Conservation (phyloP, 139 green algal species). For the Chlamydomonas sphaeroides region DNA sequence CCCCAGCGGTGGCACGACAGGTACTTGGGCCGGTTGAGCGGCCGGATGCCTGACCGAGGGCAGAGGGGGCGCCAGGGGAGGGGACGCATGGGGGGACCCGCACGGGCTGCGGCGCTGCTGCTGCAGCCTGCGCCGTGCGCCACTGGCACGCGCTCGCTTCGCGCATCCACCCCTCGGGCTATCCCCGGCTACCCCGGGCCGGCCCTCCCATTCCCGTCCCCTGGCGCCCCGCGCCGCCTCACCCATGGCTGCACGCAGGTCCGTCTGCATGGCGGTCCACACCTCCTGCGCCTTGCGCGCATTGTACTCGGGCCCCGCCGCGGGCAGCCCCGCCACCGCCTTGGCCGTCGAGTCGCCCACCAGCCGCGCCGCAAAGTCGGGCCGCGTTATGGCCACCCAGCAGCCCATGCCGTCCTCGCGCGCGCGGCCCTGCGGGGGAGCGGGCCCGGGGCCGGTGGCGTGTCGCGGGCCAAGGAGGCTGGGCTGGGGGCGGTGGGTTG, state of each 20-base stretch:
- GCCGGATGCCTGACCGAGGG: background rate
- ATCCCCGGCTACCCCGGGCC: too few relatives aligned
- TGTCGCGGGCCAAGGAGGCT: too few relatives aligned
- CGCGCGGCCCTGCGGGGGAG: slow-evolving; percentile 37
- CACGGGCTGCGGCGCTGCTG: too few relatives aligned
- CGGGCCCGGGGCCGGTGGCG: too few relatives aligned
- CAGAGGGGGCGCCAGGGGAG: too few relatives aligned
- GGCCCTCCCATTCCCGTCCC: too few relatives aligned
- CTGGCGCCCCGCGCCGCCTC: background rate
- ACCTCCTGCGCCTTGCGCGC: slow-evolving; percentile 1
- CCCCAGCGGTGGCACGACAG: slow-evolving; percentile 50
- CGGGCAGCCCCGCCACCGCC: slow-evolving; percentile 31
- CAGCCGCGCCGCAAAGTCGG: slow-evolving; percentile 28
- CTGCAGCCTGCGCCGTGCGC: too few relatives aligned
- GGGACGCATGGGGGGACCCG: too few relatives aligned
- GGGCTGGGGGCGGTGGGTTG: too few relatives aligned
- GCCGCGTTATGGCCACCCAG: slow-evolving; percentile 47
- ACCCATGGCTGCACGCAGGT: background rate
- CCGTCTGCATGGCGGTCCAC: slow-evolving; percentile 11
- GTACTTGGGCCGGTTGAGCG: background rate
- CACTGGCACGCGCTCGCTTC: too few relatives aligned
- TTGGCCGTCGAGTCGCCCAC: slow-evolving; percentile 8
- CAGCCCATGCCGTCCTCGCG: slow-evolving; percentile 36
- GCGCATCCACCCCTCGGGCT: too few relatives aligned
- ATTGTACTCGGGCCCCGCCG: slow-evolving; percentile 5